These are phyloP conservation scores for Amaranthus cruentus DNA, from an alignment of 148 eudicot species.

Conservation along the genomic window DNA sequence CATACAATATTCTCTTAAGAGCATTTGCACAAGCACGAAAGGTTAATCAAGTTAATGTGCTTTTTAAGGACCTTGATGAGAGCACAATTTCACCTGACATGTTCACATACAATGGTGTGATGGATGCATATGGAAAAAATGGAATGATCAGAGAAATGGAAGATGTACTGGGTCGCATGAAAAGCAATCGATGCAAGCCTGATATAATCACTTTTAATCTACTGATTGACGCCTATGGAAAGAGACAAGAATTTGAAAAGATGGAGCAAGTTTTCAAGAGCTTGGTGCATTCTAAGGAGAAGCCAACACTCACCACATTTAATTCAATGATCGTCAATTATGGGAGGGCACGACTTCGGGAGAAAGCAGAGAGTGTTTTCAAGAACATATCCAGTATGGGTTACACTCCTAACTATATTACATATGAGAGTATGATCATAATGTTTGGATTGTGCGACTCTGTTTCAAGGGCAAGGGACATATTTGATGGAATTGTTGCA, in stretches of 20 bases:
- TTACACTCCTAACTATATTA: conserved; percentile 61
- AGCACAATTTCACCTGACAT: conserved; percentile 72
- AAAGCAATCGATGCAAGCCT: conserved; percentile 68
- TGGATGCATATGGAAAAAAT: conserved; percentile 96
- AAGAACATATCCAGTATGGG: conserved; percentile 64
- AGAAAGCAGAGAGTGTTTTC: conserved; percentile 68
- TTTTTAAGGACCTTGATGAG: conserved; percentile 76
- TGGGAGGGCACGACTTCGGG: conserved; percentile 88
- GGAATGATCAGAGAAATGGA: conserved; percentile 98
- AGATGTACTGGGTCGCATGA: conserved; percentile 65
- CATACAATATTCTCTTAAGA: conserved; percentile 85
- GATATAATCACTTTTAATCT: conserved; percentile 73
- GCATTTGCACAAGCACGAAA: conserved; percentile 83
- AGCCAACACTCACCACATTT: conserved; percentile 81
- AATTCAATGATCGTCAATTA: conserved; percentile 93
- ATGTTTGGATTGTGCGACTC: conserved; percentile 86
- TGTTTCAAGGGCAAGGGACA: conserved; percentile 66
- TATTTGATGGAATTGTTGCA: conserved; percentile 49
- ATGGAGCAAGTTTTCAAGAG: conserved; percentile 91
- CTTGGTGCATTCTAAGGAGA: conserved; percentile 72
- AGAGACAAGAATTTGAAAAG: conserved; percentile 83
- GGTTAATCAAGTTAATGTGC: conserved; percentile 50
- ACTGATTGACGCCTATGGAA: conserved; percentile 91
- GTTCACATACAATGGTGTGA: conserved; percentile 82
- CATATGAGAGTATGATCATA: conserved; percentile 72